These are phyloP conservation scores for Pseudozyma pruni DNA, from an alignment of 1,284 basidiomycete genomes.

Conservation along the genomic window DNA sequence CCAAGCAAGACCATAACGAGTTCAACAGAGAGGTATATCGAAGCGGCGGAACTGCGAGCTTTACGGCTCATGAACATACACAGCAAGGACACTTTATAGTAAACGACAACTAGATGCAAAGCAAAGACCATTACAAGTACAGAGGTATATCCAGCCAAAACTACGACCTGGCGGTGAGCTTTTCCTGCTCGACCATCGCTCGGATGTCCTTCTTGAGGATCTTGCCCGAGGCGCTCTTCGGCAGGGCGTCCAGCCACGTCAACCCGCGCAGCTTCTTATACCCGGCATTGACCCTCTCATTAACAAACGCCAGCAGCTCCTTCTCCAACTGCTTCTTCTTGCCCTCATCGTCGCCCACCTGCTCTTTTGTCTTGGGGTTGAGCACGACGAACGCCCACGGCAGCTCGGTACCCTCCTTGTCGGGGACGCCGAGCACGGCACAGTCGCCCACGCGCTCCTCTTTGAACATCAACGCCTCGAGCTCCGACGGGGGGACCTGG, in stretches of 20 bases:
- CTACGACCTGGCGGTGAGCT: slow-evolving; percentile 25
- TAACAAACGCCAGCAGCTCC: slow-evolving; percentile 53
- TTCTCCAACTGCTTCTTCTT: slow-evolving; percentile 33
- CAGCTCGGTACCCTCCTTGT: slow-evolving; percentile 50
- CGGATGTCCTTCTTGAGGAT: slow-evolving; percentile 62
- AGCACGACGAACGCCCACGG: slow-evolving; percentile 59
- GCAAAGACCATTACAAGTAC: neutral
- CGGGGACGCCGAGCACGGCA: slow-evolving; percentile 54
- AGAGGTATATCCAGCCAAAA: too few species aligned
- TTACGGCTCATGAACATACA: slow-evolving; percentile 67
- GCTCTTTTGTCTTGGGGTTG: slow-evolving; percentile 20
- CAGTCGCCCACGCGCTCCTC: slow-evolving; percentile 50
- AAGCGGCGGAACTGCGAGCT: too few species aligned
- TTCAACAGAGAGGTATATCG: too few species aligned
- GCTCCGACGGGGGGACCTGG: slow-evolving; percentile 64
- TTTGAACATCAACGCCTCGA: slow-evolving; percentile 57
- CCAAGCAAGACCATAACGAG: too few species aligned
- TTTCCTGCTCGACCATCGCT: slow-evolving; percentile 40
- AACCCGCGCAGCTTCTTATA: slow-evolving; percentile 63
- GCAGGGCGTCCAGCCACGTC: slow-evolving; percentile 60
- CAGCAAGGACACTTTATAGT: slow-evolving; percentile 1
- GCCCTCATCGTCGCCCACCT: slow-evolving; percentile 21
- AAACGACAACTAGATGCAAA: slow-evolving; percentile 2
- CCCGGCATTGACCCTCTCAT: slow-evolving; percentile 53
- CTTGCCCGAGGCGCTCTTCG: slow-evolving; percentile 62